Evolutionary conservation across 1,139 yeast species (phyloP).

Genomic region (Blastobotrys niveus): DNA sequence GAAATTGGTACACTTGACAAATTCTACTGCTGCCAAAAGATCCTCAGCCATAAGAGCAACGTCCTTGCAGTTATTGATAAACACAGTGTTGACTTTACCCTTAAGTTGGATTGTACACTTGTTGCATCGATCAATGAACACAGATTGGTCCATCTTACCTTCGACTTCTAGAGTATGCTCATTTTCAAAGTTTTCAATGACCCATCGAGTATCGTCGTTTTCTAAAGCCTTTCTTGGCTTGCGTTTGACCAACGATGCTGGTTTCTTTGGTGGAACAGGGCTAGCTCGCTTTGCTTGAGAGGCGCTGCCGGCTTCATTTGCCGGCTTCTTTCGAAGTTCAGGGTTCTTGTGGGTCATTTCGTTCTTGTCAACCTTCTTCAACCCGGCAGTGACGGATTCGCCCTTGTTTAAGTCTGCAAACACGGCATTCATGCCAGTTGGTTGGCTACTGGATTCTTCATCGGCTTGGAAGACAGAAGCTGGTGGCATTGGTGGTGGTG

Average conservation of each 20-base stretch:
- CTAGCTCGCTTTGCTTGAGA: slow-evolving; percentile 31
- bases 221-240: slow-evolving; percentile 69
- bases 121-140: slow-evolving; percentile 76
- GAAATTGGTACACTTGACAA: slow-evolving; percentile 74
- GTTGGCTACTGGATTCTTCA: slow-evolving; percentile 29
- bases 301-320: slow-evolving; percentile 14
- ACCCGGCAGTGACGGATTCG: slow-evolving; percentile 70
- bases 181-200: slow-evolving; percentile 70
- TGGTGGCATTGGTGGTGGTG: slow-evolving; percentile 77
- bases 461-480: slow-evolving; percentile 55
- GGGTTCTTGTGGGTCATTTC: slow-evolving; percentile 97
- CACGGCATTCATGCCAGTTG: slow-evolving; percentile 70
- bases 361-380: slow-evolving; percentile 87
- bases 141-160: slow-evolving; percentile 80
- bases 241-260: slow-evolving; percentile 50
- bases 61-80: slow-evolving; percentile 66
- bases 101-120: slow-evolving; percentile 72
- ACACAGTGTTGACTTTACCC: slow-evolving; percentile 88
- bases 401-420: slow-evolving; percentile 90
- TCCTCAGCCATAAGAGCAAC: slow-evolving; percentile 77
- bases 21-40: slow-evolving; percentile 80
- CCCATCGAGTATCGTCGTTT: slow-evolving; percentile 71
- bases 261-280: slow-evolving; percentile 73
- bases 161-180: slow-evolving; percentile 52
- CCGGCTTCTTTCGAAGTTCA: slow-evolving; percentile 52